phyloP scores from a whole-genome alignment of 2,329 filamentous ascomycete genomes.

The Magnaporthiopsis incrustans region DNA sequence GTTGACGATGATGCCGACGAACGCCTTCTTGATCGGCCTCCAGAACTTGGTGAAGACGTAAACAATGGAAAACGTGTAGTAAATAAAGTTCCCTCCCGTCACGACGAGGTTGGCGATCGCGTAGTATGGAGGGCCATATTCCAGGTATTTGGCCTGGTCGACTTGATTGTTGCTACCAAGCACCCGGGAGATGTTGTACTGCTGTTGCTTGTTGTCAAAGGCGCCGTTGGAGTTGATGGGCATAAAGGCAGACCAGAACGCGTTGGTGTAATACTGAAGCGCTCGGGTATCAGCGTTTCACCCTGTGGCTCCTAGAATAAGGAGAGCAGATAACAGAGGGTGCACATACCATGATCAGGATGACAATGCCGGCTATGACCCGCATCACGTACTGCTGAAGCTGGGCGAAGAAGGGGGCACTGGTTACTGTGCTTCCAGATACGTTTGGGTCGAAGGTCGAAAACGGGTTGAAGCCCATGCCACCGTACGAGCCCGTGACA shows the following conservation, averaged over 20 bases:
- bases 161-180: constrained; percentile 28
- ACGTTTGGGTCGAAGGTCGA: constrained; percentile 45
- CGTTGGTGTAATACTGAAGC: constrained; percentile 29
- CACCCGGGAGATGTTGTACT: constrained; percentile 31
- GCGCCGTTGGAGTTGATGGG: constrained; percentile 39
- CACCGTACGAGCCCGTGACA: constrained; percentile 30
- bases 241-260: constrained; percentile 34
- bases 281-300: not conserved
- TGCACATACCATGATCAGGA: constrained; percentile 23
- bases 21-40: constrained; percentile 27
- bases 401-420: constrained; percentile 28
- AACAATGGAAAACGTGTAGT: constrained; percentile 34
- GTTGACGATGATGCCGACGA: constrained; percentile 28
- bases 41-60: constrained; percentile 34
- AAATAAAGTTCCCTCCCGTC: constrained; percentile 33
- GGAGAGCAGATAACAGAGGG: not conserved
- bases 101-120: constrained; percentile 33
- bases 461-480: constrained; percentile 39
- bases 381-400: constrained; percentile 27
- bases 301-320: not conserved
- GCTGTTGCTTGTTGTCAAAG: constrained; percentile 34
- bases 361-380: constrained; percentile 28
- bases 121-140: constrained; percentile 36
- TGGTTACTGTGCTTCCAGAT: constrained; percentile 1
- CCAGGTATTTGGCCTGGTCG: constrained; percentile 26